phyloP scores from a whole-genome alignment of 257 asterid species.

The Gentiana dahurica region DNA sequence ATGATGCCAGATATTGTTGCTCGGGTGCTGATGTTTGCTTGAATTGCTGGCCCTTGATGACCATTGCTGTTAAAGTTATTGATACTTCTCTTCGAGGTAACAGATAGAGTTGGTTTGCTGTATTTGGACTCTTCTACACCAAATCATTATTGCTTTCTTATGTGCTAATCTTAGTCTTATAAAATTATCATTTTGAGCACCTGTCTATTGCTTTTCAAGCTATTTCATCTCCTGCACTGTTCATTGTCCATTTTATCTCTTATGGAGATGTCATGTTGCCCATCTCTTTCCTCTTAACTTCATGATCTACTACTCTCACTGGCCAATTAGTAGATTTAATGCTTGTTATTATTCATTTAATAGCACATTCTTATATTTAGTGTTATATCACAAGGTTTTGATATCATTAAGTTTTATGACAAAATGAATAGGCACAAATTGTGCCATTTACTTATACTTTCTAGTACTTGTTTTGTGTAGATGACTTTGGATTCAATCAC shows the following conservation, averaged over 20 bases:
- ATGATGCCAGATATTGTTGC: constrained; percentile 95
- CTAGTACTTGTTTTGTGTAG: constrained; percentile 22
- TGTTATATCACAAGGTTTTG: too few species aligned
- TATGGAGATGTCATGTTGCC: too few species aligned
- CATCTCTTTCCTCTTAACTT: too few species aligned
- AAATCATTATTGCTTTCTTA: too few species aligned
- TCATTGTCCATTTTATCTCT: neutral
- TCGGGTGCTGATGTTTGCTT: constrained; percentile 90
- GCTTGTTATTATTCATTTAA: too few species aligned
- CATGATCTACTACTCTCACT: too few species aligned
- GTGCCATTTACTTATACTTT: neutral
- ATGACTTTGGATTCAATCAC: constrained; percentile 87
- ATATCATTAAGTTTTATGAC: neutral
- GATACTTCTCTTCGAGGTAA: constrained; percentile 91
- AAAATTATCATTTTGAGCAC: neutral
- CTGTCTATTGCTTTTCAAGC: neutral
- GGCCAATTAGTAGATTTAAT: too few species aligned
- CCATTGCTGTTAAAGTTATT: constrained; percentile 80
- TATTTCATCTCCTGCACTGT: neutral
- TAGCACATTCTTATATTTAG: too few species aligned
- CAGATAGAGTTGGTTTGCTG: neutral
- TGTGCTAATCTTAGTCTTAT: too few species aligned
- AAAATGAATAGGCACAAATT: neutral
- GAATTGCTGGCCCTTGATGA: constrained; percentile 92
- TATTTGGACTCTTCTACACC: too few species aligned